Evolutionary conservation across 2,329 filamentous ascomycete species (phyloP).

Genomic region (Capronia epimyces): DNA sequence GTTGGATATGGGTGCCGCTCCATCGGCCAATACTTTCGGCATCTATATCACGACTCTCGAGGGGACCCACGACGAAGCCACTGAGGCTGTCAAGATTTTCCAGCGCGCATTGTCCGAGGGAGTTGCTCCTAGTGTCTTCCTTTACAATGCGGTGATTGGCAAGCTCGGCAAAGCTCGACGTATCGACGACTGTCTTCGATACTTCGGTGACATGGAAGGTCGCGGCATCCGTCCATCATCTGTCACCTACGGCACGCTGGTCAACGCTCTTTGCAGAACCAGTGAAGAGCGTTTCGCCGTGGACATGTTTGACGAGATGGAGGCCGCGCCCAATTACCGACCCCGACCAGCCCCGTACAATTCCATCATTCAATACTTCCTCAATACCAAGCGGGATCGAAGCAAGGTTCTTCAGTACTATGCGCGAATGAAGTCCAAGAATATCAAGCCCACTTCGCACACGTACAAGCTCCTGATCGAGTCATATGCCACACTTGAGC

Average conservation of each 20-base stretch:
- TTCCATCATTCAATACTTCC: constrained; percentile 99
- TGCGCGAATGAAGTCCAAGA: constrained; percentile 81
- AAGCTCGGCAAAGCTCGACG: constrained; percentile 97
- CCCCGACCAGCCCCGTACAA: constrained; percentile 95
- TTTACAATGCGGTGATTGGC: constrained; percentile 97
- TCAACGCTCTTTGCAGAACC: constrained; percentile 94
- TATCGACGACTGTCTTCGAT: constrained; percentile 96
- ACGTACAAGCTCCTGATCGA: constrained; percentile 98
- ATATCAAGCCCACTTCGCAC: constrained; percentile 86
- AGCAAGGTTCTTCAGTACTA: constrained; percentile 91
- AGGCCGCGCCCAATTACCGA: constrained; percentile 98
- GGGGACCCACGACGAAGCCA: constrained; percentile 95
- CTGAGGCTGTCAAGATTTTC: constrained; percentile 96
- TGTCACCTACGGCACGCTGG: constrained; percentile 95
- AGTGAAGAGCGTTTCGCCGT: constrained; percentile 97
- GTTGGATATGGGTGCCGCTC: constrained; percentile 80
- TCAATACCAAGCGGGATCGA: constrained; percentile 94
- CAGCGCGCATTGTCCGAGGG: constrained; percentile 87
- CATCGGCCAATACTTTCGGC: constrained; percentile 95
- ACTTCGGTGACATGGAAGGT: constrained; percentile 95
- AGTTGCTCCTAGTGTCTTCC: constrained; percentile 90
- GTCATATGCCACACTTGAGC: constrained; percentile 88
- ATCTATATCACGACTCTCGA: constrained; percentile 99
- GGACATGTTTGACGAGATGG: constrained; percentile 98
- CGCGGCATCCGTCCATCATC: constrained; percentile 91